phyloP scores from a whole-genome alignment of 169 alveolate genomes.

The Plasmodium malariae region DNA sequence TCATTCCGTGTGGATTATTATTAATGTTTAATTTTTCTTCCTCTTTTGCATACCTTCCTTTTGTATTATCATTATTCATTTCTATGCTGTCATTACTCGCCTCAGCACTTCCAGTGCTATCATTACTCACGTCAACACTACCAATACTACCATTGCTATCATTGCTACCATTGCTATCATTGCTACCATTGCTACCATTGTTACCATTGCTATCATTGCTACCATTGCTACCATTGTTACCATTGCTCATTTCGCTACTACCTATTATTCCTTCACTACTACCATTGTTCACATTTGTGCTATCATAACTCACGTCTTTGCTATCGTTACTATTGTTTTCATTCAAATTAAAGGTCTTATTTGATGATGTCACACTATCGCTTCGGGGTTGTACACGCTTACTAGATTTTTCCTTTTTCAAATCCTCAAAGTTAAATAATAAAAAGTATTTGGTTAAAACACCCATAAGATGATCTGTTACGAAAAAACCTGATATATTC shows the following conservation, averaged over 20 bases:
- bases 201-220: background rate
- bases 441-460: conserved; percentile 76
- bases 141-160: background rate
- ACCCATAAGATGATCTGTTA: conserved; percentile 74
- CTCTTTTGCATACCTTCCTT: background rate
- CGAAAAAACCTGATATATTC: conserved; percentile 59
- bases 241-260: background rate
- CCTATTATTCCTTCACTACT: background rate
- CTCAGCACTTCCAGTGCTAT: background rate
- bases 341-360: background rate
- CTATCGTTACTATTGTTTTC: background rate
- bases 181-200: background rate
- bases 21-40: too few species aligned
- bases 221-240: background rate
- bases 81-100: too few species aligned
- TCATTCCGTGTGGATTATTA: background rate
- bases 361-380: background rate
- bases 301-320: too few species aligned
- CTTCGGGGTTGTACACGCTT: background rate
- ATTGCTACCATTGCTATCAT: background rate
- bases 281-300: background rate
- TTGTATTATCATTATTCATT: too few species aligned
- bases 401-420: background rate
- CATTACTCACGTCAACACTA: background rate
- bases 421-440: conserved; percentile 58